Percentiles rank a stretch among this genome's conserved stretches.
Evolutionary conservation across 2,329 filamentous ascomycete species (phyloP).

Genomic region (Whalleya microplaca): DNA sequence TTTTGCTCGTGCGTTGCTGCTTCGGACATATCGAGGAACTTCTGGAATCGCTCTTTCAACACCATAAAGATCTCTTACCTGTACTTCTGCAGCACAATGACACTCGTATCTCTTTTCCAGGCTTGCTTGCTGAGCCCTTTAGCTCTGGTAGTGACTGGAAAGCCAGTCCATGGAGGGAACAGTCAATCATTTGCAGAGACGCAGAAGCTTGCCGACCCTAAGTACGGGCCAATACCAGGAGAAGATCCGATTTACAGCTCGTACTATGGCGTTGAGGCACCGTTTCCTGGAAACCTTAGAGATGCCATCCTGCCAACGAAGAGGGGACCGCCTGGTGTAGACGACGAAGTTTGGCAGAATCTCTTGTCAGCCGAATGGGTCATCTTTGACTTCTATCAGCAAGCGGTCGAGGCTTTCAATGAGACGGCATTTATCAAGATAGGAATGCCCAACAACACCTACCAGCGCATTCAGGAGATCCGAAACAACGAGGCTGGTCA

Average conservation of each 20-base stretch:
- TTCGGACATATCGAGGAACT: background rate
- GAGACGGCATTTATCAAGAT: conserved; percentile 35
- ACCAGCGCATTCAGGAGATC: conserved; percentile 40
- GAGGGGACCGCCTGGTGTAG: conserved; percentile 36
- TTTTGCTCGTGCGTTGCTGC: conserved; percentile 1
- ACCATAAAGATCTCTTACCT: conserved; percentile 1
- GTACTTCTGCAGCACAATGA: conserved; percentile 11
- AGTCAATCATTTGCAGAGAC: conserved; percentile 13
- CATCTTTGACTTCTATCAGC: conserved; percentile 48
- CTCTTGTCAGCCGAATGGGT: conserved; percentile 49
- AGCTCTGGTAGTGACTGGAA: conserved; percentile 13
- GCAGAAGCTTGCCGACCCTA: conserved; percentile 32
- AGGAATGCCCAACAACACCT: conserved; percentile 42
- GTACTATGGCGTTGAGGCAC: conserved; percentile 37
- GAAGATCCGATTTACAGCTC: conserved; percentile 38
- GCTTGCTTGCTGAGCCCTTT: conserved; percentile 20
- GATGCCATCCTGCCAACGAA: conserved; percentile 36
- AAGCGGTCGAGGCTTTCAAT: conserved; percentile 46
- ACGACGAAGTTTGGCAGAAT: conserved; percentile 50
- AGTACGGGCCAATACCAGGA: conserved; percentile 39
- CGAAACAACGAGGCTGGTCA: conserved; percentile 51
- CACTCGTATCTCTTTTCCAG: conserved; percentile 25
- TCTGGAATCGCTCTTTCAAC: conserved; percentile 7
- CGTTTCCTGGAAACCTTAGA: conserved; percentile 44
- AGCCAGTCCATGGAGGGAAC: conserved; percentile 13